A percentile compares a stretch with the other conserved stretches of the same genome.
Evolutionary conservation across 2,329 filamentous ascomycete genomes (phyloP).

Genomic region (Sarocladiaceae sp.): DNA sequence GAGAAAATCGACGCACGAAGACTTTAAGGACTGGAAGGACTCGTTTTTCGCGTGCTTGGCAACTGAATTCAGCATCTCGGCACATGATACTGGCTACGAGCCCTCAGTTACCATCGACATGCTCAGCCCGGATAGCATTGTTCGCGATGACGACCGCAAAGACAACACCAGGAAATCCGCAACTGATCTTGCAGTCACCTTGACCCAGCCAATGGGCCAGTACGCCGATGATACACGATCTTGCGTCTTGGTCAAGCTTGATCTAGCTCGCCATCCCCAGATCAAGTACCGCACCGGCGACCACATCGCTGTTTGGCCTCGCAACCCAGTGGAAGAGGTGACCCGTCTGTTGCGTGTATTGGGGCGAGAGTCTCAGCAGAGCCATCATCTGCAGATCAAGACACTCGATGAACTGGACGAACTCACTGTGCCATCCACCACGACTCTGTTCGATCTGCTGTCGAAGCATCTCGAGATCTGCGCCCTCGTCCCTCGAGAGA

Average conservation of each 20-base stretch:
- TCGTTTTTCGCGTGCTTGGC: not conserved
- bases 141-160: not conserved
- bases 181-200: not conserved
- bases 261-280: conserved; percentile 21
- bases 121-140: not conserved
- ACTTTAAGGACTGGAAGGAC: conserved; percentile 9
- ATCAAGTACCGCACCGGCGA: conserved; percentile 33
- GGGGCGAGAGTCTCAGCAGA: conserved; percentile 28
- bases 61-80: not conserved
- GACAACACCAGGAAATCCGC: not conserved
- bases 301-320: conserved; percentile 32
- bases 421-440: too few relatives aligned
- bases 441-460: too few relatives aligned
- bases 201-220: conserved; percentile 11
- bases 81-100: not conserved
- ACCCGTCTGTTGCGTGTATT: conserved; percentile 24
- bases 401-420: too few relatives aligned
- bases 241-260: conserved; percentile 31
- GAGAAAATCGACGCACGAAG: conserved; percentile 4
- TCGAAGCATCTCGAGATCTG: too few relatives aligned
- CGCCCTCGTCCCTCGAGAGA: conserved; percentile 31
- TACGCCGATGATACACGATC: conserved; percentile 18
- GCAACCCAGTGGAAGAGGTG: conserved; percentile 29
- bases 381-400: conserved; percentile 39
- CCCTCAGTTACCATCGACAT: not conserved